These are phyloP conservation scores for Otatea glauca DNA, from an alignment of 176 grass and related monocot species.

Conservation along the genomic window DNA sequence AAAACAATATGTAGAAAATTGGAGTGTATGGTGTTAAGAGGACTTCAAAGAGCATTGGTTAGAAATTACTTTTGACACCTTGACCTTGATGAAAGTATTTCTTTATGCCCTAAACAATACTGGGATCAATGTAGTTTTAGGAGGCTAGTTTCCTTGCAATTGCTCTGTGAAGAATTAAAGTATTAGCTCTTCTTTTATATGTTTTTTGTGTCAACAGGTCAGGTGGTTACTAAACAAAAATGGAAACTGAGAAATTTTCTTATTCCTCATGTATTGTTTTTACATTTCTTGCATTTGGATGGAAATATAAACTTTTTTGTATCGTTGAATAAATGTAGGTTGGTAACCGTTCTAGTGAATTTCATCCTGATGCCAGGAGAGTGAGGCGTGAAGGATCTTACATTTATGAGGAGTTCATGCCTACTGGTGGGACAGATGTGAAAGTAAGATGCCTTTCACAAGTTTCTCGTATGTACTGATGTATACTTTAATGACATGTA, in stretches of 20 bases:
- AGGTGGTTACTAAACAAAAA: constrained; percentile 21
- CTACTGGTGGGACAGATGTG: constrained; percentile 99
- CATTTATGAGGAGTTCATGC: constrained; percentile 99
- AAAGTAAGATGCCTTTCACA: constrained; percentile 64
- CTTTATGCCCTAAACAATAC: constrained; percentile 11
- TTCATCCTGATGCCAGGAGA: constrained; percentile 89
- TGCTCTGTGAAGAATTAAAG: constrained; percentile 13
- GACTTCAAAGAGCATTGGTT: neutral
- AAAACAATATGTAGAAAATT: neutral
- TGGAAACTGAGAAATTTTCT: constrained; percentile 8
- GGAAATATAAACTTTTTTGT: constrained; percentile 28
- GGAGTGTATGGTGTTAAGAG: neutral
- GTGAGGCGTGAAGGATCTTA: constrained; percentile 99
- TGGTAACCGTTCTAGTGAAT: constrained; percentile 98
- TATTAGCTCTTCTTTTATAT: constrained; percentile 4
- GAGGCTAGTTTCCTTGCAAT: constrained; percentile 6
- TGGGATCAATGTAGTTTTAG: neutral
- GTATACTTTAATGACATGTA: neutral
- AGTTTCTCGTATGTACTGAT: constrained; percentile 24
- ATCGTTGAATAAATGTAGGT: constrained; percentile 64
- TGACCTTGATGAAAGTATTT: constrained; percentile 10
- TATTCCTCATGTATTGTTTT: constrained; percentile 18
- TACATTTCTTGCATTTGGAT: constrained; percentile 24
- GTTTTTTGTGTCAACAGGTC: neutral
- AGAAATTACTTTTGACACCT: neutral